These are phyloP conservation scores for Cajanus cajan DNA, from an alignment of 306 rosid species.

Conservation along the genomic window DNA sequence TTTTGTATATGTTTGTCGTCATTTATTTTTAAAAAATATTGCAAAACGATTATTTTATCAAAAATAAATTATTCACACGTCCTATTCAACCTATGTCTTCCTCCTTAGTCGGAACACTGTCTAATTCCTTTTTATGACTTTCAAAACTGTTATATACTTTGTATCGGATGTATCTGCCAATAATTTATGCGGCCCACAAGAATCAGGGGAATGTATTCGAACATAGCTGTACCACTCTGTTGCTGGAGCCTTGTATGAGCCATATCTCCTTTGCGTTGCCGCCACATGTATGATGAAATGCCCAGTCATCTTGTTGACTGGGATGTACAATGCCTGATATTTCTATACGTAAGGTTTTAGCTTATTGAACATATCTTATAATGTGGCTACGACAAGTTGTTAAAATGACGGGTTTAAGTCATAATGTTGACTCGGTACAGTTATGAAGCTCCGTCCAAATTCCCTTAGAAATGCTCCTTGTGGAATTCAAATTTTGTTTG, in stretches of 20 bases:
- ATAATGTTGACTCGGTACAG: not conserved
- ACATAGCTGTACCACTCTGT: conserved; percentile 48
- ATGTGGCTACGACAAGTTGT: conserved; percentile 24
- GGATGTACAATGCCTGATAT: conserved; percentile 42
- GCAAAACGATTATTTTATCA: not conserved
- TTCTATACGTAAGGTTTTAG: conserved; percentile 29
- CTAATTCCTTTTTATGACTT: conserved; percentile 6
- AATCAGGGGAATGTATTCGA: conserved; percentile 26
- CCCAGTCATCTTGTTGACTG: conserved; percentile 15
- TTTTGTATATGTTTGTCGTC: not conserved
- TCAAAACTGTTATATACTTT: conserved; percentile 35
- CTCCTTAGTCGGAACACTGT: not conserved
- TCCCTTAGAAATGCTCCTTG: conserved; percentile 81
- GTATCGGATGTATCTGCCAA: not conserved
- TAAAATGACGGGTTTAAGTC: conserved; percentile 22
- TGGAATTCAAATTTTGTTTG: conserved; percentile 89
- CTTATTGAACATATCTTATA: conserved; percentile 31
- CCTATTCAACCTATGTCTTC: conserved; percentile 8
- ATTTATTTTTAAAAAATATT: not conserved
- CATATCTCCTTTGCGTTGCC: conserved; percentile 18
- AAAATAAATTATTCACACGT: not conserved
- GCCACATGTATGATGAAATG: conserved; percentile 37
- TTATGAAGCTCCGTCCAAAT: not conserved
- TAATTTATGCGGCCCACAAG: not conserved
- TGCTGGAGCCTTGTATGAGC: conserved; percentile 14